Conservation (phyloP, 768 basidiomycete species). For the Termitomyces sp. region DNA sequence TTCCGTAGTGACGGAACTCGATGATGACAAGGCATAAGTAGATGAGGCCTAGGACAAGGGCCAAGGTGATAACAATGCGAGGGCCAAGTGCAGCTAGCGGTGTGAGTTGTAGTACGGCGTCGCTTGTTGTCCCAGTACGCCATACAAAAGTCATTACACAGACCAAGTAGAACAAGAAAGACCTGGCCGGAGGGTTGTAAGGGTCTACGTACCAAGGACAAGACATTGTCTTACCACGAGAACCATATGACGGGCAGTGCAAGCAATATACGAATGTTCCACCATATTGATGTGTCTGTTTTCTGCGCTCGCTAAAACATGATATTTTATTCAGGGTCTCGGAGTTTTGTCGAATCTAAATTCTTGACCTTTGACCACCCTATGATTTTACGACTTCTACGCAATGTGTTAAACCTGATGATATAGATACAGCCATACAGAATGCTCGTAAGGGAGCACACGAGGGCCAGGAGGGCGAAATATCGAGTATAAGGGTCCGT, state of each 20-base stretch:
- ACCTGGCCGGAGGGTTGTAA: slow-evolving; percentile 30
- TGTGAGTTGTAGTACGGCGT: slow-evolving; percentile 27
- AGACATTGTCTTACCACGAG: slow-evolving; percentile 44
- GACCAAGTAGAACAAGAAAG: slow-evolving; percentile 59
- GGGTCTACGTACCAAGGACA: background rate
- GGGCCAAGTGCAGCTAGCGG: slow-evolving; percentile 39
- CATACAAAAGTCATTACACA: slow-evolving; percentile 66
- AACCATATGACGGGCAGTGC: slow-evolving; percentile 67
- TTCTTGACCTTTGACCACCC: slow-evolving; percentile 42
- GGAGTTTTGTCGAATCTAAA: background rate
- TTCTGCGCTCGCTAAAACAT: slow-evolving; percentile 48
- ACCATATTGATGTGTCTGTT: slow-evolving; percentile 20
- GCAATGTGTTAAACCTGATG: slow-evolving; percentile 55
- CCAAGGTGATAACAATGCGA: slow-evolving; percentile 47
- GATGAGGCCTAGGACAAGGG: background rate
- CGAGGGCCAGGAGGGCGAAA: slow-evolving; percentile 45
- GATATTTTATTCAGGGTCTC: no score
- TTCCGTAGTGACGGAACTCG: background rate
- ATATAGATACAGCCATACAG: slow-evolving; percentile 58
- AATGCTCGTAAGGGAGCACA: slow-evolving; percentile 55
- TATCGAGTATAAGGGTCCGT: slow-evolving; percentile 47
- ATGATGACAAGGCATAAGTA: background rate
- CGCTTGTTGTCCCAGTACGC: slow-evolving; percentile 48
- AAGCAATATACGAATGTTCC: slow-evolving; percentile 63
- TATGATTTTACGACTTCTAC: slow-evolving; percentile 42